A percentile compares a stretch with the other conserved stretches of the same genome.
phyloP scores from a whole-genome alignment of 73 alveolate genomes.

The Paraurostyla sp. region DNA sequence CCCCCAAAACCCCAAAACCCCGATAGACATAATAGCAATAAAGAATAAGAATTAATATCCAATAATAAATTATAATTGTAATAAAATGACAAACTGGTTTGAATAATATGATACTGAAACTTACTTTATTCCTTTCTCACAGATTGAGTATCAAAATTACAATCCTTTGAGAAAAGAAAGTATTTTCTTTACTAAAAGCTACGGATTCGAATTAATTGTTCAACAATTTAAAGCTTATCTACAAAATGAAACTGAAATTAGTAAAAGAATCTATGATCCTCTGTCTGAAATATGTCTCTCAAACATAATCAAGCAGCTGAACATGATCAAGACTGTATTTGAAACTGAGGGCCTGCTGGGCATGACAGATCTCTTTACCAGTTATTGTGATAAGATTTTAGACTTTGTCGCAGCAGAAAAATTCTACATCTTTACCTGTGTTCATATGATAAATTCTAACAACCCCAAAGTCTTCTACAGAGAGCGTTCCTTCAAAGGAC shows the following conservation, averaged over 20 bases:
- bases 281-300: constrained; percentile 48
- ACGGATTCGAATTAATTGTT: constrained; percentile 26
- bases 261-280: constrained; percentile 32
- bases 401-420: constrained; percentile 46
- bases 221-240: background rate
- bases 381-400: constrained; percentile 36
- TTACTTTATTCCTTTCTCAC: background rate
- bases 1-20: constrained; percentile 39
- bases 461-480: constrained; percentile 41
- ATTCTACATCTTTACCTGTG: constrained; percentile 47
- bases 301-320: background rate
- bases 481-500: constrained; percentile 16
- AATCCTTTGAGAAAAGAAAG: constrained; percentile 27
- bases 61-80: background rate
- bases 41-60: background rate
- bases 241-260: background rate
- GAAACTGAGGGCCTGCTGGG: constrained; percentile 60
- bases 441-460: constrained; percentile 19
- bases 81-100: constrained; percentile 53
- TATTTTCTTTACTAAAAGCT: background rate
- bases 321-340: constrained; percentile 56
- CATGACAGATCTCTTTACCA: constrained; percentile 2
- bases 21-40: background rate
- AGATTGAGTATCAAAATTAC: background rate
- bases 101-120: constrained; percentile 45